A percentile compares a stretch with the other conserved stretches of the same genome.
phyloP scores from a whole-genome alignment of 139 green algal genomes.

The Spirogloea muscicola region DNA sequence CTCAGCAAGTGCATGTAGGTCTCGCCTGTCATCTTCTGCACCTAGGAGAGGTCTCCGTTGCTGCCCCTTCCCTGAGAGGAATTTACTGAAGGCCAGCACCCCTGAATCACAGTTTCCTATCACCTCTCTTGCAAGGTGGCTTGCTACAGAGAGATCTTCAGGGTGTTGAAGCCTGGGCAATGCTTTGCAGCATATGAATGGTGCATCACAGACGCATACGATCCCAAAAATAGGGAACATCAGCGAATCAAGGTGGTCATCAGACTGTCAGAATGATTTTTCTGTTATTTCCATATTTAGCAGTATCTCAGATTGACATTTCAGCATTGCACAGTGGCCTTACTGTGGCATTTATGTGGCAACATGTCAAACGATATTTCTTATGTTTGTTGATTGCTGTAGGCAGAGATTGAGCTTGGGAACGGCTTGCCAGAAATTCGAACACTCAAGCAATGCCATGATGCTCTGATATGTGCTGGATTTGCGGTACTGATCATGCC shows the following conservation, averaged over 20 bases:
- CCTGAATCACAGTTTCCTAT: conserved; percentile 7
- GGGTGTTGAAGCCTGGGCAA: conserved; percentile 54
- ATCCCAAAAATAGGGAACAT: conserved; percentile 47
- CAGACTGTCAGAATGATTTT: not conserved
- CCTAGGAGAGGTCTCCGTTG: no score
- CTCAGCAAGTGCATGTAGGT: no score
- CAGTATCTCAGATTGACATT: not conserved
- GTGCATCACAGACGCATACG: conserved; percentile 58
- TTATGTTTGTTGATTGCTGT: no score
- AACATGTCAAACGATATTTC: no score
- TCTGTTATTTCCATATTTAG: not conserved
- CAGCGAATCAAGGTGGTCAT: conserved; percentile 37
- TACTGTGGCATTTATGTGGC: no score
- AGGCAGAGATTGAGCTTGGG: conserved; percentile 56
- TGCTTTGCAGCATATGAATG: conserved; percentile 58
- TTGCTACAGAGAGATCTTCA: conserved; percentile 53
- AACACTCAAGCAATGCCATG: conserved; percentile 33
- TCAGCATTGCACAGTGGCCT: not conserved
- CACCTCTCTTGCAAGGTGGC: conserved; percentile 25
- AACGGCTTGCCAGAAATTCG: conserved; percentile 58
- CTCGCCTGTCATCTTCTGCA: no score
- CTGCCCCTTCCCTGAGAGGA: no score
- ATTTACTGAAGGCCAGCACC: no score
- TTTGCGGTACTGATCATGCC: conserved; percentile 52
- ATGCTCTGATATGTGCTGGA: conserved; percentile 48